Conservation (phyloP, 1,284 basidiomycete genomes). For the Cutaneotrichosporon sp. region DNA sequence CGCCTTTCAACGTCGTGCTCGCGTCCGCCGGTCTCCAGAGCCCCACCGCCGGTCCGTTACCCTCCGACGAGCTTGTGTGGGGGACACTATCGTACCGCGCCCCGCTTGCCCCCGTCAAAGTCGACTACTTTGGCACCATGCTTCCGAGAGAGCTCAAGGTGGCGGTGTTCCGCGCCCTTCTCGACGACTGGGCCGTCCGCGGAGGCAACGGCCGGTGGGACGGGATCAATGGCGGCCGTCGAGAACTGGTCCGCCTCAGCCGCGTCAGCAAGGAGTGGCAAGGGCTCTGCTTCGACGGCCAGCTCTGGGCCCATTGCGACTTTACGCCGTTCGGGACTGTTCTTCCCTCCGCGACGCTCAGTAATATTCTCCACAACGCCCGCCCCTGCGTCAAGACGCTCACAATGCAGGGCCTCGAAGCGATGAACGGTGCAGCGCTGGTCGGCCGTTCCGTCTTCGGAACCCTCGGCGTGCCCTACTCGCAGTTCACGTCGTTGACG, state of each 20-base stretch:
- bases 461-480: background rate
- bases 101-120: background rate
- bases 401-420: slow-evolving; percentile 62
- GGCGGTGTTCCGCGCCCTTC: slow-evolving; percentile 53
- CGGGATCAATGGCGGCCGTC: slow-evolving; percentile 63
- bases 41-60: background rate
- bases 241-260: slow-evolving; percentile 72
- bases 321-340: slow-evolving; percentile 57
- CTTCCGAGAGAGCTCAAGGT: slow-evolving; percentile 71
- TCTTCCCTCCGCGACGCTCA: slow-evolving; percentile 36
- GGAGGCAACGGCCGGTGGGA: slow-evolving; percentile 58
- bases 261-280: slow-evolving; percentile 75
- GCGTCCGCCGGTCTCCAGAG: slow-evolving; percentile 13
- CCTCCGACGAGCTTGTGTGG: slow-evolving; percentile 20
- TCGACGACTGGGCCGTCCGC: slow-evolving; percentile 52
- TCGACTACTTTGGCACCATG: slow-evolving; percentile 46
- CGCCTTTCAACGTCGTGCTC: slow-evolving; percentile 14
- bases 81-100: slow-evolving; percentile 19
- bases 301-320: slow-evolving; percentile 69
- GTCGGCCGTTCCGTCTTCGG: background rate
- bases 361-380: slow-evolving; percentile 36
- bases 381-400: slow-evolving; percentile 65
- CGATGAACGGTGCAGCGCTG: slow-evolving; percentile 50
- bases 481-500: slow-evolving; percentile 27
- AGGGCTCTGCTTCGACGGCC: slow-evolving; percentile 73